Base-by-base conservation (phyloP, 805 yeast genomes). In the Candida ortonii region DNA sequence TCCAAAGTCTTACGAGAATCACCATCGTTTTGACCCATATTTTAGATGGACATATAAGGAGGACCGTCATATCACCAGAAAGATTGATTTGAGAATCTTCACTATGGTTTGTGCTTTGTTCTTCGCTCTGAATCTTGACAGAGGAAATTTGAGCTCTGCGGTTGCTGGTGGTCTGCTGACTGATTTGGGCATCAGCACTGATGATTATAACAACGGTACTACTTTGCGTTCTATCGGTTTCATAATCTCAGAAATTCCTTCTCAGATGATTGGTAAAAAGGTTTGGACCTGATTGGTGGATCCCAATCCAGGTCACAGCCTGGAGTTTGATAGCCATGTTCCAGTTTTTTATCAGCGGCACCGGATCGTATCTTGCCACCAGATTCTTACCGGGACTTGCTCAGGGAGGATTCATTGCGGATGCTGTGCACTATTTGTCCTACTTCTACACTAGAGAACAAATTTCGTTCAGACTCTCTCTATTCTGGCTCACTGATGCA, bases 261-360 rank as follows among this genome's bases (percentile, higher is more conserved):
- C 82, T 2, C 82, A 78, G 46, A 58, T 78, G 41, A 62, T 78
- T 19, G 72, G 80, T n/a, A 15, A 78, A 78, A 53, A 64, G 62
- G 32, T 36, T 77, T 23, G 84, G 84, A 11, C 76, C 81, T 4
- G 83, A 77, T 46, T 49, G 65, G 27, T 75, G 78, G 68, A 70
- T 77, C 35, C 82, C 82, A 1, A 52, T 62, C 13, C 80, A 76
- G 44, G 65, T 77, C 44, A 47, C 62, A 6, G 39, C 64, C 2
- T 77, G 82, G 82, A 65, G 73, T 40, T 38, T 68, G 9, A 73
- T 76, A 6, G 73, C 79, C 4, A 54, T 70, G n/a, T 39, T 42
- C 21, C 66, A 63, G 40, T 53, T 52, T 15, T 50, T 52, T 16
- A 36, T 63, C 35, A 41, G 34, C 14, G 51, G 45, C 18, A 55